Evolutionary conservation across 306 rosid species (phyloP).

Genomic region (Parietaria judaica): DNA sequence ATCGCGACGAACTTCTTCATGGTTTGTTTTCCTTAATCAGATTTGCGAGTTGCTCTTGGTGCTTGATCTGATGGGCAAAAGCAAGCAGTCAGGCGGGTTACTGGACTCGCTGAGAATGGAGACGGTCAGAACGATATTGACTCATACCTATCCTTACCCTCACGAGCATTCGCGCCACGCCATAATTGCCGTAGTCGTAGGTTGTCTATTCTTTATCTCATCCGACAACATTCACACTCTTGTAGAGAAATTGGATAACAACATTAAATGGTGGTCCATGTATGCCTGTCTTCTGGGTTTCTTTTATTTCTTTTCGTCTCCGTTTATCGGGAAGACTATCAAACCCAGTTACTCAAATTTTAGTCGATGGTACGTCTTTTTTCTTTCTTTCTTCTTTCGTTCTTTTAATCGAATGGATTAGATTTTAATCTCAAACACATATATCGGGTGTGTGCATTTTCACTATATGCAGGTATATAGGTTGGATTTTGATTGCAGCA

Average conservation of each 20-base stretch:
- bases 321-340: constrained; percentile 92
- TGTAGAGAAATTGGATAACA: constrained; percentile 84
- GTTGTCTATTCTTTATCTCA: constrained; percentile 92
- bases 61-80: constrained; percentile 39
- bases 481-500: constrained; percentile 92
- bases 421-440: constrained; percentile 6
- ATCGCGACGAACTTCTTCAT: background rate
- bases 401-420: background rate
- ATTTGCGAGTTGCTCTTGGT: constrained; percentile 22
- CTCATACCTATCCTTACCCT: constrained; percentile 84
- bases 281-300: constrained; percentile 78
- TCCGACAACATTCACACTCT: constrained; percentile 91
- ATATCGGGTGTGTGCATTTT: background rate
- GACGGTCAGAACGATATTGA: constrained; percentile 80
- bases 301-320: constrained; percentile 97
- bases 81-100: constrained; percentile 42
- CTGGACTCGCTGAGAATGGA: constrained; percentile 79
- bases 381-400: background rate
- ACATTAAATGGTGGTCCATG: constrained; percentile 97
- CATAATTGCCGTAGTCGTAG: constrained; percentile 82
- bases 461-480: constrained; percentile 67
- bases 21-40: constrained; percentile 20
- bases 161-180: constrained; percentile 99
- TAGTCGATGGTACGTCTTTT: constrained; percentile 80
- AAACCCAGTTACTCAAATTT: constrained; percentile 97